These are phyloP conservation scores for Penicillium bialowiezense DNA, from an alignment of 495 filamentous ascomycete genomes.

Conservation along the genomic window DNA sequence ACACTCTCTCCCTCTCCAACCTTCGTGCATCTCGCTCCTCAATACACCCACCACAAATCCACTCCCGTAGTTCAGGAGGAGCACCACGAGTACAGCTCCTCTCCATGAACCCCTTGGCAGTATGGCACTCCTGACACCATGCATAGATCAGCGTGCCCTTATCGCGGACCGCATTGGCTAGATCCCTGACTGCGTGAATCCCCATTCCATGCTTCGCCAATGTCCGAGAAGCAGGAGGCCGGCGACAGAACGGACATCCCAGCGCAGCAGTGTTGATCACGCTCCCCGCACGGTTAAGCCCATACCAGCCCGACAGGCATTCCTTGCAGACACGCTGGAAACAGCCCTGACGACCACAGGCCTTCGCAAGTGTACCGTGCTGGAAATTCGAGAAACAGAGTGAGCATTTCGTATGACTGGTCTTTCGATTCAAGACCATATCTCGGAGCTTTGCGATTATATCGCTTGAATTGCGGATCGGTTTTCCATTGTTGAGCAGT, in stretches of 20 bases:
- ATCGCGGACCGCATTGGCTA: constrained; percentile 27
- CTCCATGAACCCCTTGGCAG: constrained; percentile 31
- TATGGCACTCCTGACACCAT: constrained; percentile 35
- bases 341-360: constrained; percentile 27
- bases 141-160: constrained; percentile 37
- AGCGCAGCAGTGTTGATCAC: constrained; percentile 42
- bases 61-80: constrained; percentile 23
- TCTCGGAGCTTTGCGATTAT: constrained; percentile 28
- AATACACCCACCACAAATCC: constrained; percentile 27
- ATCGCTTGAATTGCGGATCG: constrained; percentile 31
- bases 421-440: constrained; percentile 30
- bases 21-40: constrained; percentile 2
- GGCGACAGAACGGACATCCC: constrained; percentile 42
- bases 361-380: constrained; percentile 16
- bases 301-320: constrained; percentile 23
- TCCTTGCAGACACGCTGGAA: constrained; percentile 20
- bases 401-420: constrained; percentile 30
- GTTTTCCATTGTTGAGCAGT: constrained; percentile 34
- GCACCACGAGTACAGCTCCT: constrained; percentile 31
- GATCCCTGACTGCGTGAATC: constrained; percentile 16
- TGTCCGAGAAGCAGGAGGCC: constrained; percentile 27
- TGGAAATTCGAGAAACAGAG: constrained; percentile 36
- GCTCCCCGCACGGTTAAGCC: constrained; percentile 22
- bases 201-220: constrained; percentile 23
- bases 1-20: neutral